Percentiles rank a stretch among this genome's conserved stretches.
phyloP scores from a whole-genome alignment of 2,329 filamentous ascomycete genomes.

The Trichoderma atrobrunneum region DNA sequence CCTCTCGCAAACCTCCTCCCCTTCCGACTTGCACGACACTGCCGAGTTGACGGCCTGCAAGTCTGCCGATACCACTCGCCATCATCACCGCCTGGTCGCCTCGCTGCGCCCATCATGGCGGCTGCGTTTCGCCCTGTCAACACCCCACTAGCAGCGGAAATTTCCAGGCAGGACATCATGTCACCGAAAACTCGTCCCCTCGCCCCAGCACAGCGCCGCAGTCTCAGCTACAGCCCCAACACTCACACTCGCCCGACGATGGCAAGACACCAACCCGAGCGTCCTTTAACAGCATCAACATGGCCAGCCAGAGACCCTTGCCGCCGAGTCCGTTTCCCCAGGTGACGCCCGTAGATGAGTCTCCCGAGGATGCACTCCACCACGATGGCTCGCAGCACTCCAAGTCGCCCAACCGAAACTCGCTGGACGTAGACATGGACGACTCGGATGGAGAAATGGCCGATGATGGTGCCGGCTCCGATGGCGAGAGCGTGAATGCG shows the following conservation, averaged over 20 bases:
- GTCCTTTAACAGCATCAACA: conserved; percentile 42
- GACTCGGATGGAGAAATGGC: conserved; percentile 65
- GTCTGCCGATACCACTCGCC: neutral
- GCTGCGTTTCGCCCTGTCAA: conserved; percentile 50
- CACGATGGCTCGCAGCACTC: conserved; percentile 59
- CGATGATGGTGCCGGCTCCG: conserved; percentile 57
- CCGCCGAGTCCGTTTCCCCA: conserved; percentile 53
- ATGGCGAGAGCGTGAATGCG: conserved; percentile 62
- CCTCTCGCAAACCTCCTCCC: conserved; percentile 14
- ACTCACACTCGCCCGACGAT: conserved; percentile 40
- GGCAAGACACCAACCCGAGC: conserved; percentile 62
- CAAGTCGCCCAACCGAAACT: conserved; percentile 52
- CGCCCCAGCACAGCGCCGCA: conserved; percentile 38
- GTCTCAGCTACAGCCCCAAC: conserved; percentile 26
- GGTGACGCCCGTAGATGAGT: conserved; percentile 46
- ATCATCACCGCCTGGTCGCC: conserved; percentile 15
- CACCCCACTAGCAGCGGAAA: conserved; percentile 36
- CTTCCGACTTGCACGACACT: conserved; percentile 12
- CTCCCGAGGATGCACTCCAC: conserved; percentile 40
- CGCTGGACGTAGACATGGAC: conserved; percentile 73
- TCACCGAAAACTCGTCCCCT: conserved; percentile 37
- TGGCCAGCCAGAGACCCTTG: conserved; percentile 52
- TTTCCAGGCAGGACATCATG: conserved; percentile 37
- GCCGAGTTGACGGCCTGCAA: neutral
- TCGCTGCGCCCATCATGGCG: conserved; percentile 39